phyloP scores from a whole-genome alignment of 257 asterid genomes.

The Nicotiana noctiflora region DNA sequence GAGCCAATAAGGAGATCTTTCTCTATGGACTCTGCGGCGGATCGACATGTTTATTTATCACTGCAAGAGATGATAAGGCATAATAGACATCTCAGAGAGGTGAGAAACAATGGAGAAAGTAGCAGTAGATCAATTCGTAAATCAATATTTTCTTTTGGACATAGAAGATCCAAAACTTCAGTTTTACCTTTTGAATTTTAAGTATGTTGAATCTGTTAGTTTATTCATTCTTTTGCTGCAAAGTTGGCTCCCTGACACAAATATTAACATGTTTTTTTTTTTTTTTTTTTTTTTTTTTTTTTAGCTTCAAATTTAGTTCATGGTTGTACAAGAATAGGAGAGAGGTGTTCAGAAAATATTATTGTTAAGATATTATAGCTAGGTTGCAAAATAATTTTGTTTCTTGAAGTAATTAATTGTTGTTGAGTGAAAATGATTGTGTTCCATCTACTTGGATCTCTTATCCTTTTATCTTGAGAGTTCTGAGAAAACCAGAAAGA shows the following conservation, averaged over 20 bases:
- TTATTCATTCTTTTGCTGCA: neutral
- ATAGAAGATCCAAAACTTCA: constrained; percentile 50
- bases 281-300: too few species aligned
- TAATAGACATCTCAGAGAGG: constrained; percentile 26
- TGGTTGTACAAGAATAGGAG: neutral
- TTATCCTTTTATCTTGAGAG: neutral
- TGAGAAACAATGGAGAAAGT: constrained; percentile 35
- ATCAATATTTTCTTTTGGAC: constrained; percentile 64
- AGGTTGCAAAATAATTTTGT: constrained; percentile 6
- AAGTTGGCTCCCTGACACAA: neutral
- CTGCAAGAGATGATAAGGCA: constrained; percentile 53
- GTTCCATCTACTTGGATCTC: constrained; percentile 11
- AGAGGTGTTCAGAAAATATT: neutral
- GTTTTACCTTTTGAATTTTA: constrained; percentile 44
- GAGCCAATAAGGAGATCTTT: constrained; percentile 77
- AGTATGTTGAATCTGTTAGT: neutral
- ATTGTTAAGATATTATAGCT: constrained; percentile 5
- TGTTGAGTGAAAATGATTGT: constrained; percentile 23
- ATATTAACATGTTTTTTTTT: neutral
- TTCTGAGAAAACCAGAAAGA: neutral
- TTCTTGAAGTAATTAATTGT: neutral
- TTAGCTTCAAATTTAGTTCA: neutral
- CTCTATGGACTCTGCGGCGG: constrained; percentile 82
- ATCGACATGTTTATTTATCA: constrained; percentile 42
- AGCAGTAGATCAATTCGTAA: constrained; percentile 58